phyloP scores from a whole-genome alignment of 129 eudicot species.

The Centella asiatica region DNA sequence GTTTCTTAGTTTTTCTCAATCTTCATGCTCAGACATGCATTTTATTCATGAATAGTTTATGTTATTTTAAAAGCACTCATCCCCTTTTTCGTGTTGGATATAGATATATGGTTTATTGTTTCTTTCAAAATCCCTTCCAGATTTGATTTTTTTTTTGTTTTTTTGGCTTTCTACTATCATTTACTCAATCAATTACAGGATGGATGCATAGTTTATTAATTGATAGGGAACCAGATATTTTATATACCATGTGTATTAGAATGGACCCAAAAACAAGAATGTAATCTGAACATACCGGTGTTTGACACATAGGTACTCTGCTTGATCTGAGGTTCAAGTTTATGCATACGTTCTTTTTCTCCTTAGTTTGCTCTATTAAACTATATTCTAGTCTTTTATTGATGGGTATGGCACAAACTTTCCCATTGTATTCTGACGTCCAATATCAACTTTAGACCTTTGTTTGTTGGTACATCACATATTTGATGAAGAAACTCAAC shows the following conservation, averaged over 20 bases:
- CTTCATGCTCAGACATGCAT: slow-evolving; percentile 3
- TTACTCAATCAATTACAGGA: no score
- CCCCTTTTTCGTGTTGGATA: neutral
- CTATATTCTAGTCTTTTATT: no score
- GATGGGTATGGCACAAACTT: no score
- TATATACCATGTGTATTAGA: neutral
- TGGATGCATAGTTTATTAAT: neutral
- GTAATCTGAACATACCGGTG: neutral
- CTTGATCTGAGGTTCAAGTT: neutral
- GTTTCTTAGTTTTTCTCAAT: slow-evolving; percentile 11
- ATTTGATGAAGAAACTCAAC: no score
- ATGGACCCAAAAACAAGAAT: neutral
- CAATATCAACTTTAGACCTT: no score
- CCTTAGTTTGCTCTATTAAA: neutral
- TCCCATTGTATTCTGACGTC: no score
- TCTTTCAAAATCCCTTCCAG: no score
- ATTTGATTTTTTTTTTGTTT: neutral
- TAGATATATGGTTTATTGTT: neutral
- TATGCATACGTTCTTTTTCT: neutral
- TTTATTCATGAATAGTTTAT: neutral
- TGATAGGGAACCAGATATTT: neutral
- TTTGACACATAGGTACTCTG: neutral
- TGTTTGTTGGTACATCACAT: no score
- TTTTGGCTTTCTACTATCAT: no score
- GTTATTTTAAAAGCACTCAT: neutral